A percentile compares a stretch with the other conserved stretches of the same genome.
phyloP scores from a whole-genome alignment of 2,329 filamentous ascomycete species.

The Dactylonectria macrodidyma region DNA sequence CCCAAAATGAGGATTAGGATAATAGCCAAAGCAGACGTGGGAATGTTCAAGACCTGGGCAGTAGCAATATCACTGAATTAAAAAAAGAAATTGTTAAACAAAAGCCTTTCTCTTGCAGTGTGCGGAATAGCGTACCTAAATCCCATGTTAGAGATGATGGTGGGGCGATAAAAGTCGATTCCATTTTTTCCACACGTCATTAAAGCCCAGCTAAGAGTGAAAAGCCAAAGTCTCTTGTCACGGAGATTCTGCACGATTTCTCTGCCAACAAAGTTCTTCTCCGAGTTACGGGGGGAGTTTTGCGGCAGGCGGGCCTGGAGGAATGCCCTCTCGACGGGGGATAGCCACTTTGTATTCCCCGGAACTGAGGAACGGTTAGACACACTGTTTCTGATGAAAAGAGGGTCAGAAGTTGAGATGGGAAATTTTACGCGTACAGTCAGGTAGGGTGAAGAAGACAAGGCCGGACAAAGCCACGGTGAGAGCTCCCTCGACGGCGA shows the following conservation, averaged over 20 bases:
- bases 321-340: constrained; percentile 59
- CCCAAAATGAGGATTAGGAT: constrained; percentile 9
- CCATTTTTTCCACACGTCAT: constrained; percentile 58
- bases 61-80: constrained; percentile 6
- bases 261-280: constrained; percentile 54
- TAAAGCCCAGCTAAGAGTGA: constrained; percentile 57
- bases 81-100: neutral
- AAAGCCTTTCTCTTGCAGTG: neutral
- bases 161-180: constrained; percentile 56
- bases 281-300: constrained; percentile 56
- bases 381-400: neutral
- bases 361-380: constrained; percentile 50
- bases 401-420: neutral
- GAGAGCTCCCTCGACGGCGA: constrained; percentile 73
- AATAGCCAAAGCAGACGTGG: constrained; percentile 10
- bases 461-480: constrained; percentile 33
- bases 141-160: constrained; percentile 53
- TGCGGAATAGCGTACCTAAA: constrained; percentile 26
- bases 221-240: constrained; percentile 58
- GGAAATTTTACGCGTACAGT: constrained; percentile 13
- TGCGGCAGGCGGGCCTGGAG: constrained; percentile 59
- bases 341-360: constrained; percentile 58
- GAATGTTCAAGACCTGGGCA: constrained; percentile 21
- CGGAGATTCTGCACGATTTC: constrained; percentile 55
- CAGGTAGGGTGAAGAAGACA: constrained; percentile 34